These are phyloP conservation scores for Aspergillus texensis DNA, from an alignment of 2,329 filamentous ascomycete genomes.

Conservation along the genomic window DNA sequence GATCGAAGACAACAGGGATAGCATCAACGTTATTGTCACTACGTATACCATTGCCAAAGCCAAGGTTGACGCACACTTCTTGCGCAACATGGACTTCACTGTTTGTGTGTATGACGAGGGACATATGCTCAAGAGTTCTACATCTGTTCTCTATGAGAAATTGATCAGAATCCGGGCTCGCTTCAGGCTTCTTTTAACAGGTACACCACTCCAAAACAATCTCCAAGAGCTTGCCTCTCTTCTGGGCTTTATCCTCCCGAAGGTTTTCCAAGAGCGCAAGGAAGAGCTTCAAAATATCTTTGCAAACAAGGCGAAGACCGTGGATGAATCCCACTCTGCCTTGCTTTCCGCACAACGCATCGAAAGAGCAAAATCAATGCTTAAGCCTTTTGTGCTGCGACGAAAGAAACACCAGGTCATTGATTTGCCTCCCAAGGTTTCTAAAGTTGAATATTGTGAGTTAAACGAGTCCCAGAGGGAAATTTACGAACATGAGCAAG, in stretches of 20 bases:
- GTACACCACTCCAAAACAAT: constrained; percentile 96
- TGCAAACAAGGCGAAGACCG: constrained; percentile 84
- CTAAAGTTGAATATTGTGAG: constrained; percentile 77
- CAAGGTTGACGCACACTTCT: constrained; percentile 64
- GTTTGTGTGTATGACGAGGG: constrained; percentile 87
- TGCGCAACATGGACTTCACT: constrained; percentile 61
- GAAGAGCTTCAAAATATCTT: constrained; percentile 86
- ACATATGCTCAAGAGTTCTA: constrained; percentile 86
- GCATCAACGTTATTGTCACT: constrained; percentile 70
- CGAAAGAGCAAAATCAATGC: constrained; percentile 81
- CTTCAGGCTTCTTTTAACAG: constrained; percentile 86
- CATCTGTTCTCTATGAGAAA: constrained; percentile 78
- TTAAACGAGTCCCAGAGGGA: constrained; percentile 72
- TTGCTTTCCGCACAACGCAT: constrained; percentile 87
- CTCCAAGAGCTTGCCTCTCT: constrained; percentile 87
- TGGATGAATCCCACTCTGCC: constrained; percentile 71
- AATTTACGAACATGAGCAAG: constrained; percentile 73
- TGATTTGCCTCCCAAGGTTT: constrained; percentile 78
- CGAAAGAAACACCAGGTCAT: constrained; percentile 92
- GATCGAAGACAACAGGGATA: constrained; percentile 65
- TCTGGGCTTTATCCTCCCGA: constrained; percentile 89
- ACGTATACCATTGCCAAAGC: constrained; percentile 70
- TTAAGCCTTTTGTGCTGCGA: constrained; percentile 92
- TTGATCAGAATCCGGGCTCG: constrained; percentile 74
- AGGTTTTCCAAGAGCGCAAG: constrained; percentile 74